Percentiles rank a stretch among this genome's conserved stretches.
Conservation (phyloP, 2,329 filamentous ascomycete genomes). For the Colletotrichum neosansevieriae region DNA sequence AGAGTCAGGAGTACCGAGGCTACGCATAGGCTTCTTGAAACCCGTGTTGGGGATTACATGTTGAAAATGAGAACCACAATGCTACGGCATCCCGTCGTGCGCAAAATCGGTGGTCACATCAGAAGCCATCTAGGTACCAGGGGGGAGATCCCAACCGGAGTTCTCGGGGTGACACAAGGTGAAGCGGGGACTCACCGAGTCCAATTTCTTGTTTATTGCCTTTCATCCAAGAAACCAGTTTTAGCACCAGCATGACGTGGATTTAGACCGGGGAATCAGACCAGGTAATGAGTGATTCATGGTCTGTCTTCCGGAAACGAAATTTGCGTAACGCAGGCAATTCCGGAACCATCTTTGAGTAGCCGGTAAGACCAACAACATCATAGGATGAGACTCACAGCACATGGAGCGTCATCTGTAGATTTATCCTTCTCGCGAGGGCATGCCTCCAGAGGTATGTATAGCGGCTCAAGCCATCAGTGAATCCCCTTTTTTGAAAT, state of each 20-base stretch:
- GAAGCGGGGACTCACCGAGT: slow-evolving; percentile 1
- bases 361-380: background rate
- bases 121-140: no score
- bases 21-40: no score
- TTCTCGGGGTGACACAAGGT: background rate
- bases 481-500: background rate
- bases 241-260: background rate
- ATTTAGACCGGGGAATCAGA: background rate
- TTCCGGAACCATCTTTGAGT: background rate
- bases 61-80: no score
- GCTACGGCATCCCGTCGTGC: no score
- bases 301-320: background rate
- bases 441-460: background rate
- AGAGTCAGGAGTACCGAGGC: no score
- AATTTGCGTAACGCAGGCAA: background rate
- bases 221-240: background rate
- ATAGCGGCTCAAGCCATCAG: background rate
- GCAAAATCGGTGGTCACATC: no score
- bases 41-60: no score
- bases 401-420: background rate
- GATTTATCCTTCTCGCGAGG: no score
- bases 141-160: no score
- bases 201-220: slow-evolving; percentile 2
- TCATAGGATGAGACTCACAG: background rate
- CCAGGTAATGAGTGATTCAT: background rate